Conservation (phyloP, 352 stramenopile genomes). For the Phytopythium chamaehyphon region DNA sequence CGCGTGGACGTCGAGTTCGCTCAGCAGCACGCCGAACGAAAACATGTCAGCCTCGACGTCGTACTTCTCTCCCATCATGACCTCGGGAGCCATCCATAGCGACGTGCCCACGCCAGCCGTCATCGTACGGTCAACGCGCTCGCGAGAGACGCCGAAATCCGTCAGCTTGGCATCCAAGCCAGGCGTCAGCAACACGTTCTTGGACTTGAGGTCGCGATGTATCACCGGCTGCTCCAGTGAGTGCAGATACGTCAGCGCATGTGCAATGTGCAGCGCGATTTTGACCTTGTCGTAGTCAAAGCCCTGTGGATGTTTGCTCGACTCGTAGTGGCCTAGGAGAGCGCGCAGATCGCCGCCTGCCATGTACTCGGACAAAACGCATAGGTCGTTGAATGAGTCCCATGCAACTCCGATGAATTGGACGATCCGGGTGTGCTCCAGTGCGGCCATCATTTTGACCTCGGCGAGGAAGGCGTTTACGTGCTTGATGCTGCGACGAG, state of each 20-base stretch:
- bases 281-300: constrained; percentile 36
- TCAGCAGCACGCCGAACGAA: constrained; percentile 26
- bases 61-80: constrained; percentile 31
- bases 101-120: constrained; percentile 30
- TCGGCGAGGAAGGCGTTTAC: constrained; percentile 15
- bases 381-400: constrained; percentile 32
- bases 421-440: constrained; percentile 38
- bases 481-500: constrained; percentile 2
- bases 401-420: constrained; percentile 43
- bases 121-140: constrained; percentile 19
- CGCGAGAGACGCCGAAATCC: constrained; percentile 33
- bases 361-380: constrained; percentile 38
- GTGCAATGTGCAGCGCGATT: constrained; percentile 33
- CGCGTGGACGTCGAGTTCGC: constrained; percentile 20
- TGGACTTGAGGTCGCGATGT: constrained; percentile 39
- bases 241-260: constrained; percentile 41
- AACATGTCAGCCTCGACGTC: constrained; percentile 20
- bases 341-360: constrained; percentile 31
- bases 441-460: constrained; percentile 21
- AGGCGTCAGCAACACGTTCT: constrained; percentile 24
- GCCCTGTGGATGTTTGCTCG: constrained; percentile 7
- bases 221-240: constrained; percentile 17
- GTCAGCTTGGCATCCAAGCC: constrained; percentile 34
- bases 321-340: constrained; percentile 14
- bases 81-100: constrained; percentile 34